Percentiles rank a stretch among this genome's conserved stretches.
Conservation (phyloP, 768 basidiomycete species). For the Amanita exitialis region DNA sequence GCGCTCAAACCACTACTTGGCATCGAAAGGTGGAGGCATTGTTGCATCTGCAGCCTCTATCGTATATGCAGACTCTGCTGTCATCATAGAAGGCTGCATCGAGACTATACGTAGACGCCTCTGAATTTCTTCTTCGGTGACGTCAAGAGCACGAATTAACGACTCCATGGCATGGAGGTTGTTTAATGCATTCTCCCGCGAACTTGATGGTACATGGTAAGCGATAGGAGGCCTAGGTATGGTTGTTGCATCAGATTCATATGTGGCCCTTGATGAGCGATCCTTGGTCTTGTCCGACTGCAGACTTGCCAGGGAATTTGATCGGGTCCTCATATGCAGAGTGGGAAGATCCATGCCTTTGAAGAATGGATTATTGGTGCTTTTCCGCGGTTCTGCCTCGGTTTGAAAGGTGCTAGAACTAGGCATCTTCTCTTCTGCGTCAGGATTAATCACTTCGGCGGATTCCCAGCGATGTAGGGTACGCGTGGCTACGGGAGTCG, state of each 20-base stretch:
- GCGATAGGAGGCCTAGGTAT: conserved; percentile 22
- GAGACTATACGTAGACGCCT: conserved; percentile 46
- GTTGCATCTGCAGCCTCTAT: conserved; percentile 19
- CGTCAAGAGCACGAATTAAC: conserved; percentile 59
- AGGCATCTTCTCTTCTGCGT: conserved; percentile 17
- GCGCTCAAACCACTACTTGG: neutral
- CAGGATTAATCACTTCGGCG: conserved; percentile 30
- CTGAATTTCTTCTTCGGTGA: conserved; percentile 34
- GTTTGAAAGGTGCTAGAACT: conserved; percentile 13
- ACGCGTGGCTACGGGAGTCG: conserved; percentile 47
- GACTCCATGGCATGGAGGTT: conserved; percentile 50
- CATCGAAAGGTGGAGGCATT: neutral
- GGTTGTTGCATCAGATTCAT: conserved; percentile 26
- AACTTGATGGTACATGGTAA: conserved; percentile 21
- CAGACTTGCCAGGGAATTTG: conserved; percentile 31
- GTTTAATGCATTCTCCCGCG: conserved; percentile 28
- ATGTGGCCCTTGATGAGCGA: conserved; percentile 21
- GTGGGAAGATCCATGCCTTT: conserved; percentile 17
- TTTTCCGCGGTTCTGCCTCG: conserved; percentile 23
- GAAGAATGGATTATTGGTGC: conserved; percentile 33
- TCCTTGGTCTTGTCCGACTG: conserved; percentile 29
- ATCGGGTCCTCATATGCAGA: conserved; percentile 17
- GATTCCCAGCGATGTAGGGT: conserved; percentile 58
- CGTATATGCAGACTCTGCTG: conserved; percentile 22
- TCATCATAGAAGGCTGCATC: conserved; percentile 42